phyloP scores from a whole-genome alignment of 192 early-diverging fungal species.

The Podila epicladia region DNA sequence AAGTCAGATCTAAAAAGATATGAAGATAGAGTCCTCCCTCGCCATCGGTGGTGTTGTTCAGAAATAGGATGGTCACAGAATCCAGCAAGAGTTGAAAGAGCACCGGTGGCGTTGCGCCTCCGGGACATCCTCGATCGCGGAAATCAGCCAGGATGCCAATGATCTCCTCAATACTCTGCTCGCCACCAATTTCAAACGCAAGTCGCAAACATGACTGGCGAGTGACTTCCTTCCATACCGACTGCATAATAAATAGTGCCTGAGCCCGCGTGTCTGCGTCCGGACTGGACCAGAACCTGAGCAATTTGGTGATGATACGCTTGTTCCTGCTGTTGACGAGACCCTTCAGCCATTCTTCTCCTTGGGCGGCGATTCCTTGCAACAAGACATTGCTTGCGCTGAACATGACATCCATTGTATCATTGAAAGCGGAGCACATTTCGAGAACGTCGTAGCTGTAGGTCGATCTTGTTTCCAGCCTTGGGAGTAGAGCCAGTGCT shows the following conservation, averaged over 20 bases:
- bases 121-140: constrained; percentile 23
- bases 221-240: constrained; percentile 26
- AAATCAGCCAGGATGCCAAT: constrained; percentile 31
- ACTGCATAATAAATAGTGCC: constrained; percentile 30
- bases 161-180: constrained; percentile 33
- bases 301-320: constrained; percentile 17
- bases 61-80: constrained; percentile 35
- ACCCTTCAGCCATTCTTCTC: constrained; percentile 11
- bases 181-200: constrained; percentile 28
- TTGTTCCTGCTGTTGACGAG: constrained; percentile 9
- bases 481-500: constrained; percentile 24
- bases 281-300: constrained; percentile 39
- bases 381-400: constrained; percentile 12
- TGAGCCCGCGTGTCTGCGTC: constrained; percentile 28
- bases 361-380: constrained; percentile 12
- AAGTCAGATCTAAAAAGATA: constrained; percentile 38
- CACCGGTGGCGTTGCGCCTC: constrained; percentile 32
- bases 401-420: constrained; percentile 20
- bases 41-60: constrained; percentile 36
- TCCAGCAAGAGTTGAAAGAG: constrained; percentile 35
- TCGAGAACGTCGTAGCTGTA: constrained; percentile 13
- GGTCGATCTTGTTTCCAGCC: constrained; percentile 19
- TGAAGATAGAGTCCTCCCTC: constrained; percentile 48
- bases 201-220: constrained; percentile 24
- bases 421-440: constrained; percentile 26